A percentile compares a stretch with the other conserved stretches of the same genome.
These are phyloP conservation scores for Mycena filopes DNA, from an alignment of 768 basidiomycete species.

Conservation along the genomic window DNA sequence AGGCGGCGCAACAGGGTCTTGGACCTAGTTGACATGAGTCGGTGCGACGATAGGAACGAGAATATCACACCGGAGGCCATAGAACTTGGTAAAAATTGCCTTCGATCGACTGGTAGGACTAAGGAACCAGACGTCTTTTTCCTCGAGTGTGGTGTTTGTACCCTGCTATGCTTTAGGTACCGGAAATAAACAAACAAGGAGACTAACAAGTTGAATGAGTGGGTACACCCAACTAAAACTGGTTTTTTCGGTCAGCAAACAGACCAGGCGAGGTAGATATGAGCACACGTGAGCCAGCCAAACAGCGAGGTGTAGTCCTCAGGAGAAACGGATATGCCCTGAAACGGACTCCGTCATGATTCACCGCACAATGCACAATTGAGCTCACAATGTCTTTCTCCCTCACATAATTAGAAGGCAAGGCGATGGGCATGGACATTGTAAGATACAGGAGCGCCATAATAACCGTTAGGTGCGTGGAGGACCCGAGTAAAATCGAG, in stretches of 20 bases:
- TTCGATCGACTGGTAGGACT: constrained; percentile 75
- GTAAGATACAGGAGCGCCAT: constrained; percentile 10
- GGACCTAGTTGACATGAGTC: background rate
- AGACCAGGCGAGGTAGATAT: too few relatives aligned
- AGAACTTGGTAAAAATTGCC: constrained; percentile 67
- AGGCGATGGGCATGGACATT: constrained; percentile 35
- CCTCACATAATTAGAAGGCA: constrained; percentile 49
- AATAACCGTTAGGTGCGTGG: constrained; percentile 7
- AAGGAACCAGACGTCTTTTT: constrained; percentile 78
- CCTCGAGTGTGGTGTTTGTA: constrained; percentile 64
- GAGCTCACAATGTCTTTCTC: constrained; percentile 70
- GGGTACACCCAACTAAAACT: constrained; percentile 67
- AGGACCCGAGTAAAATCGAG: background rate
- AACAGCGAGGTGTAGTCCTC: constrained; percentile 82
- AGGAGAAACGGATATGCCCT: constrained; percentile 67
- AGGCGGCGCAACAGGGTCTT: constrained; percentile 53
- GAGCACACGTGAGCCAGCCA: constrained; percentile 65
- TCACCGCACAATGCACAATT: background rate
- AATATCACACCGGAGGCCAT: constrained; percentile 2
- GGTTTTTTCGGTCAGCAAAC: background rate
- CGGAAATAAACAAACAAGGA: background rate
- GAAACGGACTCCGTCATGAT: background rate
- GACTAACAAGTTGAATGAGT: constrained; percentile 54
- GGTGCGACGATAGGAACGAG: background rate
- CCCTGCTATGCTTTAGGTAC: constrained; percentile 43